A percentile compares a stretch with the other conserved stretches of the same genome.
Evolutionary conservation across 305 asterid species (phyloP).

Genomic region (Solanum chacoense): DNA sequence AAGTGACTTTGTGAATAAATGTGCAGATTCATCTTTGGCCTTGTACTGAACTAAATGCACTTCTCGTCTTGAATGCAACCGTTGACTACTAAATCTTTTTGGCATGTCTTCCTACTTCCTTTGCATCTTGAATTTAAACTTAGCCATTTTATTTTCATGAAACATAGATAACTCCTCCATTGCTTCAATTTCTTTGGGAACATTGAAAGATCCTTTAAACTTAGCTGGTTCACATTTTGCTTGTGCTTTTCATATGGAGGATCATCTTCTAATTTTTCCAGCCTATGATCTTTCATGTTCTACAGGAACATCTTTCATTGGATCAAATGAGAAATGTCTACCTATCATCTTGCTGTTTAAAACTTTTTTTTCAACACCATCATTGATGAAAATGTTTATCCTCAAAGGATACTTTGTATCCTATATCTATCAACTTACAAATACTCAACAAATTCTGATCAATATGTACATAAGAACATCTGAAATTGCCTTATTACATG

Average conservation of each 20-base stretch:
- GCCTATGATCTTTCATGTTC: neutral
- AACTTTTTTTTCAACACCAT: neutral
- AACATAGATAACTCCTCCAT: neutral
- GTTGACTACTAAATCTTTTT: neutral
- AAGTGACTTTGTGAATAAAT: neutral
- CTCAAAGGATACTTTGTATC: neutral
- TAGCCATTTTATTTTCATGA: neutral
- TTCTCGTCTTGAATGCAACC: neutral
- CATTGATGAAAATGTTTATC: neutral
- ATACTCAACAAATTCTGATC: neutral
- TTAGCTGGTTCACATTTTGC: neutral
- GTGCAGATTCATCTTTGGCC: neutral
- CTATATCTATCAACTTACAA: neutral
- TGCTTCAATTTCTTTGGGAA: neutral
- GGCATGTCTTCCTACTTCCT: neutral
- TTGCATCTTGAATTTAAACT: neutral
- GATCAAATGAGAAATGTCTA: neutral
- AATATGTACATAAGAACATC: neutral
- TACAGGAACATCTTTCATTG: neutral
- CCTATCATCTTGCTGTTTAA: neutral
- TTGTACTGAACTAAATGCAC: neutral
- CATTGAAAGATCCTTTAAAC: neutral
- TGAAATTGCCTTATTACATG: neutral
- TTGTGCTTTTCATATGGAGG: neutral
- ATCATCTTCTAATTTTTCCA: neutral